phyloP scores from a whole-genome alignment of 352 stramenopile species.

The Pythium dissimile region DNA sequence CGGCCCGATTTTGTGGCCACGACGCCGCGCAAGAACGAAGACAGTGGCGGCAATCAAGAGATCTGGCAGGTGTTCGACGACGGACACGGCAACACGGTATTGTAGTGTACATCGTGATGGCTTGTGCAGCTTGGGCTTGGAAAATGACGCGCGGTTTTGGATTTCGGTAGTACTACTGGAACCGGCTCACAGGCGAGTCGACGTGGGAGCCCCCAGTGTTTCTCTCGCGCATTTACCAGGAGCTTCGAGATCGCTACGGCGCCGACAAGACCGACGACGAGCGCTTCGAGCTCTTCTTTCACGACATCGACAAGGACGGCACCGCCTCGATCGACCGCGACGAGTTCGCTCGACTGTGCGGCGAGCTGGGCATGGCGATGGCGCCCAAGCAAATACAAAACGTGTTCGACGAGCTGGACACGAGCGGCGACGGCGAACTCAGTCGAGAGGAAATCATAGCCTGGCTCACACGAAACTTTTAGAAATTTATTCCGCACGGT shows the following conservation, averaged over 20 bases:
- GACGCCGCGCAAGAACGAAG: constrained; percentile 17
- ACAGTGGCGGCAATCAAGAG: constrained; percentile 17
- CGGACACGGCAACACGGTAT: constrained; percentile 57
- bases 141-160: not conserved
- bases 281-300: constrained; percentile 62
- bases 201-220: constrained; percentile 58
- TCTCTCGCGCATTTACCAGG: constrained; percentile 49
- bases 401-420: constrained; percentile 61
- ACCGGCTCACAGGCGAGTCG: constrained; percentile 56
- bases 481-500: constrained; percentile 25
- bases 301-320: constrained; percentile 55
- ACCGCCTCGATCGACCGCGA: constrained; percentile 60
- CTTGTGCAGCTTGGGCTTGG: not conserved
- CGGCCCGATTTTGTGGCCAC: constrained; percentile 26
- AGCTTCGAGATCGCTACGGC: constrained; percentile 50
- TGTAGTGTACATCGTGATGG: not conserved
- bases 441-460: constrained; percentile 54
- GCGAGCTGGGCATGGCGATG: constrained; percentile 63
- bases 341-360: constrained; percentile 62
- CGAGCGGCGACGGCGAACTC: constrained; percentile 54
- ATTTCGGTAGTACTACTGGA: constrained; percentile 61
- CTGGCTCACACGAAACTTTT: constrained; percentile 49
- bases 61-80: constrained; percentile 60
- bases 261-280: constrained; percentile 47
- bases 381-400: constrained; percentile 49